Base-by-base conservation (phyloP, 139 green algal species). In the Chlorella sp. region DNA sequence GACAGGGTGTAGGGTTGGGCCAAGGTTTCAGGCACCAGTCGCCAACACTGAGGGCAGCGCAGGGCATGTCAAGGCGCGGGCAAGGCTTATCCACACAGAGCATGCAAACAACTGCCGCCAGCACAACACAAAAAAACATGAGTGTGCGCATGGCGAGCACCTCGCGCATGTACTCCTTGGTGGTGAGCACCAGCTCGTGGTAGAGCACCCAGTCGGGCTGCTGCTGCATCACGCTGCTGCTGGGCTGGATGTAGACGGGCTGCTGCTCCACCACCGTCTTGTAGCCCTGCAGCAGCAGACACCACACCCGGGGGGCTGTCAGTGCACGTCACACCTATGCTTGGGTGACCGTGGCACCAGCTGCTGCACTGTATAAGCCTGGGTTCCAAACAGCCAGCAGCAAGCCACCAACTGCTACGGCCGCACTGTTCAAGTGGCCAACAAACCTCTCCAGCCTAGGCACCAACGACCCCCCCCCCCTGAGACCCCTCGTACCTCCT, bases 161-260 rank as follows among this genome's bases (percentile, higher is more conserved):
- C 75, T 94, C 83, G 3, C 95, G 86, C 91, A 98, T 98, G 82
- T 96, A 98, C 86, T 98, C 95, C 83, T 99, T 99, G 76, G 86
- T 96, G 17, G 95, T 99, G 49, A 96, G 87, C 65, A 99, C 90
- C 20, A 97, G 89, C 85, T 89, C 84, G 67, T 88, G 82, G 74
- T 90, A 90, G n/a, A 90, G 73, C 34, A 88, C 81, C 73, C 55
- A 64, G 55, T 30, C 22, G 20, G 55, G 55, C 55, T 31, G 55
- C 22, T 31, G 22, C 55, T 64, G 55, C 20, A 64, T 86, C 94
- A 14, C 95, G 95, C 86, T 97, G 92, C 36, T 89, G 83, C 79
- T 97, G 91, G 86, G 95, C 81, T 99, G 95, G 67, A 99, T 96
- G 85, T 94, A 91, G 76, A 99, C 95, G 0, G 95, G 92, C 82